Evolutionary conservation across 139 green algal species (phyloP).

Genomic region (Monoraphidium neglectum): DNA sequence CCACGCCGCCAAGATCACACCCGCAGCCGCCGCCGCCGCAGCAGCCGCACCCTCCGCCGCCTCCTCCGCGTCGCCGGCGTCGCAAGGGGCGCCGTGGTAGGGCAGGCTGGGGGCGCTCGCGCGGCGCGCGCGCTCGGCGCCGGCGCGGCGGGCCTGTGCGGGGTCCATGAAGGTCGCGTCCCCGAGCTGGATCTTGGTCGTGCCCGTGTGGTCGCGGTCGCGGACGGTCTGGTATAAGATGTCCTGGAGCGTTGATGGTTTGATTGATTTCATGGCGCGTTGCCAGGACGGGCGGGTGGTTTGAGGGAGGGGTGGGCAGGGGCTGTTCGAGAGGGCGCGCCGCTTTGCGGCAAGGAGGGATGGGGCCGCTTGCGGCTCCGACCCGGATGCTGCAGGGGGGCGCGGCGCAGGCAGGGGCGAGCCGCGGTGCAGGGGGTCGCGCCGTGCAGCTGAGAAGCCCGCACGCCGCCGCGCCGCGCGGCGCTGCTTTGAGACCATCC

Average conservation of each 20-base stretch:
- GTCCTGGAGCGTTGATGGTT: neutral
- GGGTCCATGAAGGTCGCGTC: conserved; percentile 34
- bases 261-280: neutral
- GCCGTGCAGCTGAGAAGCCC: too few relatives aligned
- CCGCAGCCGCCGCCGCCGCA: conserved; percentile 37
- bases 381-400: too few relatives aligned
- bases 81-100: too few relatives aligned
- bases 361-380: too few relatives aligned
- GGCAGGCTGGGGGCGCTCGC: neutral
- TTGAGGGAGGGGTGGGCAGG: neutral
- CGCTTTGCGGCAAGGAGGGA: too few relatives aligned
- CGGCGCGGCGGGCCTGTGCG: neutral
- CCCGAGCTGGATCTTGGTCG: conserved; percentile 40
- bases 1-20: conserved; percentile 63
- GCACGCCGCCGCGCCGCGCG: too few relatives aligned
- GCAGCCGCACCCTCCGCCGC: neutral
- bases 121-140: neutral
- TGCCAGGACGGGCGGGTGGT: neutral
- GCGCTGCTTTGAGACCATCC: too few relatives aligned
- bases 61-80: neutral
- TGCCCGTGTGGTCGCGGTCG: conserved; percentile 41
- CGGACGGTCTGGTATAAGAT: conserved; percentile 35
- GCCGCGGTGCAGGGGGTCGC: too few relatives aligned
- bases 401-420: too few relatives aligned
- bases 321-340: too few relatives aligned